Conservation (phyloP, 345 rosid species). For the Hypericum androsaemum region DNA sequence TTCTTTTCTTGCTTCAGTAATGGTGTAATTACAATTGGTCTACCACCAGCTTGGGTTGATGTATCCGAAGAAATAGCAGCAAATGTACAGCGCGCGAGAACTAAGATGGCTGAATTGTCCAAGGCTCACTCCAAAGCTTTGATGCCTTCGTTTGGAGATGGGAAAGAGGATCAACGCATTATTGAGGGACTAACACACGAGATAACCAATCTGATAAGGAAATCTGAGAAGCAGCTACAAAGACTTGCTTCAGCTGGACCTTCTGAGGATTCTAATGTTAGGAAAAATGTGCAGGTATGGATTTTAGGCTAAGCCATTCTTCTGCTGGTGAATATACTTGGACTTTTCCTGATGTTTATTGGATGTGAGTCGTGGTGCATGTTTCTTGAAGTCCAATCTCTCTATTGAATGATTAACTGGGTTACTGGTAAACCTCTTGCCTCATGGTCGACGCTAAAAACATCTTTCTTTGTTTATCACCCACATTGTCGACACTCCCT, state of each 20-base stretch:
- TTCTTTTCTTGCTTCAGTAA: constrained; percentile 42
- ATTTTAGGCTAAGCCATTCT: background rate
- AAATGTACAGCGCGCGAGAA: constrained; percentile 61
- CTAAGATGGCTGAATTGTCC: constrained; percentile 67
- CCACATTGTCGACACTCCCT: no score
- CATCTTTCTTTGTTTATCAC: no score
- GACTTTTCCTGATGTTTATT: no score
- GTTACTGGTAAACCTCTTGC: no score
- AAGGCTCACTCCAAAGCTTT: constrained; percentile 91
- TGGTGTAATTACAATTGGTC: constrained; percentile 63
- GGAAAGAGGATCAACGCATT: constrained; percentile 73
- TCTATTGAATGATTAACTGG: no score
- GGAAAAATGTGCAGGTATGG: constrained; percentile 89
- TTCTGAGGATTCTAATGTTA: constrained; percentile 86
- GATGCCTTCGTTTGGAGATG: constrained; percentile 99
- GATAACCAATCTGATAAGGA: constrained; percentile 64
- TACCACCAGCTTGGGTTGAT: constrained; percentile 97
- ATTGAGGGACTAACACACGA: constrained; percentile 83
- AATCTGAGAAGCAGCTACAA: constrained; percentile 71
- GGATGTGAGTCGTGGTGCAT: no score
- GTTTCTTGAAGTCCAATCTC: no score
- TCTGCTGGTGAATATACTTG: no score
- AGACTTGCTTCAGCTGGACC: constrained; percentile 68
- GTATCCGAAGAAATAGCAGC: constrained; percentile 84
- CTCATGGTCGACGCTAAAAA: no score